phyloP scores from a whole-genome alignment of 2,329 filamentous ascomycete species.

The Tolypocladium paradoxum region DNA sequence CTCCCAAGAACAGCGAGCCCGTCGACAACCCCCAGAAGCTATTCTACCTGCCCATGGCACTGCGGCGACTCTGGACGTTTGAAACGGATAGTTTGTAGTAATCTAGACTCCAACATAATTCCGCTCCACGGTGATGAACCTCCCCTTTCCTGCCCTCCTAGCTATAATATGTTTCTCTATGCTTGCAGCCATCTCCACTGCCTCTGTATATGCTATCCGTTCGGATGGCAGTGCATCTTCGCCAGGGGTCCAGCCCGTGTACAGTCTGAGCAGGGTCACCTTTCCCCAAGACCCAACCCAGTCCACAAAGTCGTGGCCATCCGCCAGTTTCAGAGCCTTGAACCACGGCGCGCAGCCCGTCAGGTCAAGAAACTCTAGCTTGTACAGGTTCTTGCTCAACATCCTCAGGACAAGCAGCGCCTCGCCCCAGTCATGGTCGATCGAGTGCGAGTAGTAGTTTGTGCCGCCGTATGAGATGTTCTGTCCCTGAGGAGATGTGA shows the following conservation, averaged over 20 bases:
- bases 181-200: conserved; percentile 24
- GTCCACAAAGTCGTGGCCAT: conserved; percentile 38
- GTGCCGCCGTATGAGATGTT: conserved; percentile 43
- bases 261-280: conserved; percentile 32
- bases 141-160: conserved; percentile 35
- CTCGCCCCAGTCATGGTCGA: conserved; percentile 51
- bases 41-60: conserved; percentile 47
- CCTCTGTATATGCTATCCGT: conserved; percentile 20
- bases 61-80: no score
- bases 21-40: conserved; percentile 45
- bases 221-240: conserved; percentile 23
- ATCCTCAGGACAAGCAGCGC: conserved; percentile 43
- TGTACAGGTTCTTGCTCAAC: conserved; percentile 43
- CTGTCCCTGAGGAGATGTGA: conserved; percentile 32
- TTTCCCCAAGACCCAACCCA: conserved; percentile 46
- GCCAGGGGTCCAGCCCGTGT: conserved; percentile 29
- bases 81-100: no score
- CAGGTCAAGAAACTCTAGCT: conserved; percentile 50
- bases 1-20: conserved; percentile 33
- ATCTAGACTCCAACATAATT: conserved; percentile 15
- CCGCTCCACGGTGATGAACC: conserved; percentile 37
- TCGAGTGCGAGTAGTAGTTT: conserved; percentile 43
- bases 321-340: conserved; percentile 30
- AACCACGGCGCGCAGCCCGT: conserved; percentile 49
- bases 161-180: conserved; percentile 37